Evolutionary conservation across 169 alveolate genomes (phyloP).

Genomic region (Perkinsus chesapeaki): DNA sequence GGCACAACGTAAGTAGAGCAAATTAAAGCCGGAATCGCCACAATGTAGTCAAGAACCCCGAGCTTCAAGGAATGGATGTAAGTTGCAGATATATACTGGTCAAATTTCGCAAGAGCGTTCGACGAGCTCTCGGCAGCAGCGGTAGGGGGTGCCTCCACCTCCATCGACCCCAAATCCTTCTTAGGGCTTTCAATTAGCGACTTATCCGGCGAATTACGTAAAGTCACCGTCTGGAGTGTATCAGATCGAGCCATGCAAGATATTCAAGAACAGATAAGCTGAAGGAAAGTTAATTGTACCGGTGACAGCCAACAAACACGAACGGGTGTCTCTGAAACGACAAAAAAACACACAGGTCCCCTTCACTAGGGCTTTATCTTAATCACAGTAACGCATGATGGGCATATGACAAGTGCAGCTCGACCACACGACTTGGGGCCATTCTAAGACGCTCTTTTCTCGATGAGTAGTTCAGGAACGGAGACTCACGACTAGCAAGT

Average conservation of each 20-base stretch:
- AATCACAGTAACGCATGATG: neutral
- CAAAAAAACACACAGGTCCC: neutral
- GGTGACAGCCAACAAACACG: too few relatives aligned
- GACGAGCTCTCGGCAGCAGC: neutral
- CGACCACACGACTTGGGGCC: neutral
- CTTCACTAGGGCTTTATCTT: neutral
- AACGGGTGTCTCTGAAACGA: too few relatives aligned
- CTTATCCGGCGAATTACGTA: too few relatives aligned
- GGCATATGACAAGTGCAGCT: neutral
- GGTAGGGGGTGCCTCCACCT: neutral
- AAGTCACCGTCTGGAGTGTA: too few relatives aligned
- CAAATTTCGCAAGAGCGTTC: neutral
- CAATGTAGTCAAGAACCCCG: neutral
- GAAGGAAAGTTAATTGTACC: too few relatives aligned
- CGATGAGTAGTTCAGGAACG: neutral
- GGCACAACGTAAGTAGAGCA: neutral
- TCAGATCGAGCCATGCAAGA: too few relatives aligned
- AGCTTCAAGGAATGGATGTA: neutral
- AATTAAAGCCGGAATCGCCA: neutral
- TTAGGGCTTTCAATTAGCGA: too few relatives aligned
- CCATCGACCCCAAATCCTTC: too few relatives aligned
- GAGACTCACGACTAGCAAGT: neutral
- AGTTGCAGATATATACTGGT: neutral
- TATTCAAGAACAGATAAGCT: too few relatives aligned
- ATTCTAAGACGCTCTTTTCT: too few relatives aligned